These are phyloP conservation scores for Scutellaria minor DNA, from an alignment of 257 asterid genomes.

Conservation along the genomic window DNA sequence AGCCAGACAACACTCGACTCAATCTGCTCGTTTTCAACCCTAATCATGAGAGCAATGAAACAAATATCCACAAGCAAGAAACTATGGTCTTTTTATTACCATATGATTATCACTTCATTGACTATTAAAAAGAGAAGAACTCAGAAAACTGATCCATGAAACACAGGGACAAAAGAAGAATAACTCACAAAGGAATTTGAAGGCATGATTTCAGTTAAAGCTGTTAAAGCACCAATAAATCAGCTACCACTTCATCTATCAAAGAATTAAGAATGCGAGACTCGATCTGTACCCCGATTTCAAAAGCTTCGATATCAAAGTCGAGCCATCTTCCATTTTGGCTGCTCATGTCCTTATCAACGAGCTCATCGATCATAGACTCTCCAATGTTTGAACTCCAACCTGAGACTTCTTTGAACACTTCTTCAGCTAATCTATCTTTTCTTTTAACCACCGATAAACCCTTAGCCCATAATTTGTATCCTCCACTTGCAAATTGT, in stretches of 20 bases:
- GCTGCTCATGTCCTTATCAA: slow-evolving; percentile 86
- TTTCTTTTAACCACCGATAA: slow-evolving; percentile 46
- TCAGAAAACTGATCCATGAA: neutral
- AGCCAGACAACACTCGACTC: too few species aligned
- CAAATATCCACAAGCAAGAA: neutral
- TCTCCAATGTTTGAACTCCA: slow-evolving; percentile 62
- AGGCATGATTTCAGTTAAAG: slow-evolving; percentile 21
- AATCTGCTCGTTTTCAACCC: too few species aligned
- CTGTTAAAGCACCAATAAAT: slow-evolving; percentile 49
- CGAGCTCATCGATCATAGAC: slow-evolving; percentile 85
- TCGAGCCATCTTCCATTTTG: slow-evolving; percentile 83
- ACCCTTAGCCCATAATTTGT: slow-evolving; percentile 63
- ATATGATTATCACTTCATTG: neutral
- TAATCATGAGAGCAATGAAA: neutral
- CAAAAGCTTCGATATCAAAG: slow-evolving; percentile 76
- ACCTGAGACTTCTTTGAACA: slow-evolving; percentile 60
- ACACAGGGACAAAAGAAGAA: neutral
- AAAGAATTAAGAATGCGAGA: slow-evolving; percentile 65
- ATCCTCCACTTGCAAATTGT: slow-evolving; percentile 59
- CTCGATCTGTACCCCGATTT: slow-evolving; percentile 75
- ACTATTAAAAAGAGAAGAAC: neutral
- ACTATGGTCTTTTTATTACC: neutral
- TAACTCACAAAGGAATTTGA: slow-evolving; percentile 33
- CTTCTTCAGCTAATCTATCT: slow-evolving; percentile 68
- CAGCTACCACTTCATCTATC: slow-evolving; percentile 80